Conservation (phyloP, 1,139 yeast genomes). For the Hyphopichia fennica region DNA sequence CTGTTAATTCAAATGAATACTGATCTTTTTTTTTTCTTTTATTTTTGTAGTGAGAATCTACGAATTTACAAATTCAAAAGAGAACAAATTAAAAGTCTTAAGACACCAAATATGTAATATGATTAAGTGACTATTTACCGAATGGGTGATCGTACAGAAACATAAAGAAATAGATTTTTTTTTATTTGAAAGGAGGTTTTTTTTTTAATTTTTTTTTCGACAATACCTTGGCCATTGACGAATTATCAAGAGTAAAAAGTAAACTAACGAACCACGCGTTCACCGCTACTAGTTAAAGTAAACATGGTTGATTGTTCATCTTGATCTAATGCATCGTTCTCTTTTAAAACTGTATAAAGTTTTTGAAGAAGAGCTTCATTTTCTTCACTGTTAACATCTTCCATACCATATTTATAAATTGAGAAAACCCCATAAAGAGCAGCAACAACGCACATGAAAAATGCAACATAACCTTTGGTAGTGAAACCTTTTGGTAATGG, state of each 20-base stretch:
- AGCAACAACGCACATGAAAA: conserved; percentile 74
- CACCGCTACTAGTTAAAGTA: conserved; percentile 14
- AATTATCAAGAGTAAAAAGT: neutral
- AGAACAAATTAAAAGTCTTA: no score
- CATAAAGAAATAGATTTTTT: no score
- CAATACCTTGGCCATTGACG: no score
- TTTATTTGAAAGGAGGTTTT: no score
- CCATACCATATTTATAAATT: conserved; percentile 79
- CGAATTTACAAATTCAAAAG: no score
- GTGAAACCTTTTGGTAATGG: conserved; percentile 86
- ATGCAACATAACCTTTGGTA: conserved; percentile 83
- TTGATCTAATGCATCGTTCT: conserved; percentile 22
- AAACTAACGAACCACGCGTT: neutral
- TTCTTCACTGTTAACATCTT: conserved; percentile 59
- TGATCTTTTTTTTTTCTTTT: no score
- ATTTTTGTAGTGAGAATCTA: no score
- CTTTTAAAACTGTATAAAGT: conserved; percentile 43
- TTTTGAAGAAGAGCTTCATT: conserved; percentile 54
- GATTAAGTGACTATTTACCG: no score
- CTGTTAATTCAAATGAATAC: no score
- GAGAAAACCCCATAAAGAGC: conserved; percentile 78
- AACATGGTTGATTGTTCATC: conserved; percentile 13
- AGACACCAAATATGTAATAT: no score
- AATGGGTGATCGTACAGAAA: no score
- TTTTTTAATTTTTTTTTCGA: neutral